Percentiles rank a stretch among this genome's conserved stretches.
These are phyloP conservation scores for Madurella mycetomatis DNA, from an alignment of 2,329 filamentous ascomycete genomes.

Conservation along the genomic window DNA sequence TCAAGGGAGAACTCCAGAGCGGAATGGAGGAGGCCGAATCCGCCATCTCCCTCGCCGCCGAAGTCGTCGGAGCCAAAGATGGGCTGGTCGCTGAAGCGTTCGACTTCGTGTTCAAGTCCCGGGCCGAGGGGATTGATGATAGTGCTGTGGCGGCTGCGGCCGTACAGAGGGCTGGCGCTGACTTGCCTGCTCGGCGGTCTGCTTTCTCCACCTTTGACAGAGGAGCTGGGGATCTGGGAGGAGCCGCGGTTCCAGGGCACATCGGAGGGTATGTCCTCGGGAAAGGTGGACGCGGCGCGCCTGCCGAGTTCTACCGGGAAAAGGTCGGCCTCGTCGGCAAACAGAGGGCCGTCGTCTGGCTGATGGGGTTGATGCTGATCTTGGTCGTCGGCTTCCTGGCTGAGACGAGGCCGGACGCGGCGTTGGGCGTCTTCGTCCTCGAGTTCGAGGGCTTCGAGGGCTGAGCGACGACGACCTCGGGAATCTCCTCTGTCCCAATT, in stretches of 20 bases:
- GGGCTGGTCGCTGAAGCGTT: constrained; percentile 45
- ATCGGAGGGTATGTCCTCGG: constrained; percentile 57
- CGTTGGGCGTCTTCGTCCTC: constrained; percentile 30
- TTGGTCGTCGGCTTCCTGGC: constrained; percentile 7
- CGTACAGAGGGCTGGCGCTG: constrained; percentile 36
- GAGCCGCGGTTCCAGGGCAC: constrained; percentile 52
- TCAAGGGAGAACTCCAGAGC: constrained; percentile 1
- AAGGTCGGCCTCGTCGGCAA: constrained; percentile 27
- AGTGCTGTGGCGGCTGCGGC: constrained; percentile 18
- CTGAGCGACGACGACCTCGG: constrained; percentile 38
- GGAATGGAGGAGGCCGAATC: neutral
- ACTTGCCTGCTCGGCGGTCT: constrained; percentile 33
- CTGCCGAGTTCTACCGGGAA: constrained; percentile 59
- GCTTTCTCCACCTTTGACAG: constrained; percentile 38
- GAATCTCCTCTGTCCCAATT: constrained; percentile 17
- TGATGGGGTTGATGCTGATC: constrained; percentile 7
- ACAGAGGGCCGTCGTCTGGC: constrained; percentile 1
- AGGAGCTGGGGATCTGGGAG: constrained; percentile 44
- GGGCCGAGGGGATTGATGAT: constrained; percentile 14
- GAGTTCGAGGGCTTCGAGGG: constrained; percentile 41
- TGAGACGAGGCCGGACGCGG: constrained; percentile 24
- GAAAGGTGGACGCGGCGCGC: constrained; percentile 60
- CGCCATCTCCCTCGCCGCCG: neutral
- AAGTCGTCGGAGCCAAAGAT: constrained; percentile 33
- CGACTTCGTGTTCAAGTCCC: constrained; percentile 37